Percentiles rank a stretch among this genome's conserved stretches.
Evolutionary conservation across 345 rosid genomes (phyloP).

Genomic region (Theobroma cacao): DNA sequence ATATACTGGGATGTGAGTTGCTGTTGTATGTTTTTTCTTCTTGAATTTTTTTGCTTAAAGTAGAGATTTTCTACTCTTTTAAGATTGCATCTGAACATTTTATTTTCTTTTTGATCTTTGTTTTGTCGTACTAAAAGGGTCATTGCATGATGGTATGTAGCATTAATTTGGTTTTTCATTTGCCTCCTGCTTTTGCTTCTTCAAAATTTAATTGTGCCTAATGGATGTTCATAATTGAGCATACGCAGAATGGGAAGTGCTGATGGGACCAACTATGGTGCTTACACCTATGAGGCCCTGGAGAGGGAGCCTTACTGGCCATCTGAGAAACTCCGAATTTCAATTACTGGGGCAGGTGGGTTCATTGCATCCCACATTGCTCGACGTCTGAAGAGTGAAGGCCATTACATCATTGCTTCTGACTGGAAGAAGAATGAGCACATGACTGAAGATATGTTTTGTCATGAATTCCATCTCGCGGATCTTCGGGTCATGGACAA

Average conservation of each 20-base stretch:
- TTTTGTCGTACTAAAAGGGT: background rate
- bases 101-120: background rate
- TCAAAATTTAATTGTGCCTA: background rate
- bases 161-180: background rate
- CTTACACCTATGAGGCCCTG: constrained; percentile 75
- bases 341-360: constrained; percentile 94
- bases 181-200: background rate
- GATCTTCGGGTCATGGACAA: constrained; percentile 98
- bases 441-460: constrained; percentile 98
- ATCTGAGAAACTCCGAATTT: constrained; percentile 71
- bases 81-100: background rate
- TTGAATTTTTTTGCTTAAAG: background rate
- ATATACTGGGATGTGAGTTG: no score
- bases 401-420: constrained; percentile 93
- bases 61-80: background rate
- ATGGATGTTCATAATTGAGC: background rate
- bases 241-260: constrained; percentile 65
- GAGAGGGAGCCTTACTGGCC: constrained; percentile 97
- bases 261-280: constrained; percentile 62
- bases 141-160: background rate
- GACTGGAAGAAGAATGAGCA: constrained; percentile 99
- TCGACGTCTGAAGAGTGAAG: constrained; percentile 92
- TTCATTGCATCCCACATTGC: constrained; percentile 98
- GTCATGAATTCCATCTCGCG: constrained; percentile 90
- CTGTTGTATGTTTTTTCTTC: no score